These are phyloP conservation scores for Debaryomyces psychrophilus DNA, from an alignment of 1,139 yeast genomes.

Conservation along the genomic window DNA sequence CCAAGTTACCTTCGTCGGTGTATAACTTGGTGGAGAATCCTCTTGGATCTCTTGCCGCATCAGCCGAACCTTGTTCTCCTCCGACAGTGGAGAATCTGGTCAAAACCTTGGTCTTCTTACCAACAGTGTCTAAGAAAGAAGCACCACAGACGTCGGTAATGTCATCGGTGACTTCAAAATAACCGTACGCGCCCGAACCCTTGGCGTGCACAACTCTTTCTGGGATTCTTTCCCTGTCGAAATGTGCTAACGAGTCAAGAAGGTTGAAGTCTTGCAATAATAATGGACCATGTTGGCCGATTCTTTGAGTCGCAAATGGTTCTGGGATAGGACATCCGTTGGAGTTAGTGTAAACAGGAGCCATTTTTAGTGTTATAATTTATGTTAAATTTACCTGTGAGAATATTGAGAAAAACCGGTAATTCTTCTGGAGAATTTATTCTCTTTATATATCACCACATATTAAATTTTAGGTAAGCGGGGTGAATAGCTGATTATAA, in stretches of 20 bases:
- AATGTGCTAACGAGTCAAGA: constrained; percentile 77
- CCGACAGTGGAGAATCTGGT: constrained; percentile 89
- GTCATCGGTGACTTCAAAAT: constrained; percentile 81
- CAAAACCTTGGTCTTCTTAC: constrained; percentile 74
- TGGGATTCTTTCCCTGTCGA: constrained; percentile 86
- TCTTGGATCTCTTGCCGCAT: constrained; percentile 88
- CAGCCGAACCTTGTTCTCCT: constrained; percentile 84
- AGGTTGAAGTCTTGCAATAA: constrained; percentile 78
- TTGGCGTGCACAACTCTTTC: constrained; percentile 91
- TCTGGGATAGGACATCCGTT: constrained; percentile 73
- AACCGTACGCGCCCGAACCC: constrained; percentile 86
- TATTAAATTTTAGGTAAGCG: constrained; percentile 11
- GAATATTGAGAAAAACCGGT: neutral
- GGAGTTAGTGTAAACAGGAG: constrained; percentile 56
- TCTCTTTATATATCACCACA: constrained; percentile 3
- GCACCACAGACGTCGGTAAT: constrained; percentile 74
- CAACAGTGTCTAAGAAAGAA: constrained; percentile 68
- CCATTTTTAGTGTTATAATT: constrained; percentile 11
- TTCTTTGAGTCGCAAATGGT: constrained; percentile 73
- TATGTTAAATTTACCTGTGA: neutral
- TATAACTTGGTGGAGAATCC: constrained; percentile 83
- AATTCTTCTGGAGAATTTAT: neutral
- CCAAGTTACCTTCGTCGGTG: constrained; percentile 87
- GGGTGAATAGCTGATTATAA: constrained; percentile 13
- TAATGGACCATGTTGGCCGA: constrained; percentile 76